Base-by-base conservation (phyloP, 2,329 filamentous ascomycete species). In the Scedosporium apiospermum region DNA sequence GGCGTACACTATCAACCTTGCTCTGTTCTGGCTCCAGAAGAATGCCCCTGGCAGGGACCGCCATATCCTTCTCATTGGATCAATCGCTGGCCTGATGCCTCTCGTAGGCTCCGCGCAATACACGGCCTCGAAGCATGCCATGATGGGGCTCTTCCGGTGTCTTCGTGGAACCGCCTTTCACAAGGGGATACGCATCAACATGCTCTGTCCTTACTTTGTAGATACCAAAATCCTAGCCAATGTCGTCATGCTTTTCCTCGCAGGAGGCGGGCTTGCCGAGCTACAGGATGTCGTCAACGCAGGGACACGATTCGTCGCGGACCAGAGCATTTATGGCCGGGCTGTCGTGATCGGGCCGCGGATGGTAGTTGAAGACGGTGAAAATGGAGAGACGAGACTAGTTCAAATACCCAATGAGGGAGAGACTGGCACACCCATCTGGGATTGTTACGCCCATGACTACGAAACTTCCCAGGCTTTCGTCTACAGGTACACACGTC, bases 201-300 rank as follows among this genome's bases (percentile, higher is more conserved):
- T 88, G 68, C 71, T 90, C n/a, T 81, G 80, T 63, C 87, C 87
- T 0, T 89, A 88, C 72, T 89, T 88, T 70, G 75, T 80, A 67
- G 84, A 77, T 18, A 76, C 81, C 30, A 64, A 80, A 2, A 64
- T 87, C 16, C 76, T 89, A 2, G n/a, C 57, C 14, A 58, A 58
- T 26, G 14, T 41, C 9, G 57, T 58, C 57, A 58, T 58, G 30
- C 81, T 85, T 0, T 87, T 87, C 14, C 68, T 67, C 12, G 69
- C 72, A 1, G 66, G 67, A 46, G 78, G 75, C 3, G 81, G 76
- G 1, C 74, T 80, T 65, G 84, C 81, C 1, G 75, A 76, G 51
- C 71, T 80, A 44, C 79, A 78, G 38, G 84, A 88, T 68, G 87
- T 89, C 1, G 78, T 89, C 2, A 83, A 88, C 65, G 86, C 85